A percentile compares a stretch with the other conserved stretches of the same genome.
Conservation (phyloP, 1,284 basidiomycete species). For the Tetrapyrgos nigripes region DNA sequence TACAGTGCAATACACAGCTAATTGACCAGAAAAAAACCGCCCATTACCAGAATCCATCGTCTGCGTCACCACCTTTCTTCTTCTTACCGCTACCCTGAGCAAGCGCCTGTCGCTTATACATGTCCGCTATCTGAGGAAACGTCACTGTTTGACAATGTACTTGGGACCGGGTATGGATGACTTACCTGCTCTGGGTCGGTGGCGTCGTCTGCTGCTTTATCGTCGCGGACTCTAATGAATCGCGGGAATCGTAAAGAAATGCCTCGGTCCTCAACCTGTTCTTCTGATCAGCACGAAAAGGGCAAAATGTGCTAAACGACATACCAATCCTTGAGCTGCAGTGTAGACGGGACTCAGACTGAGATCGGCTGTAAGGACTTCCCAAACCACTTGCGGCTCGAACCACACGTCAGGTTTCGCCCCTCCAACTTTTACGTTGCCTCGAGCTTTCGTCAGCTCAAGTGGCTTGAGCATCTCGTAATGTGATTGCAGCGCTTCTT, state of each 20-base stretch:
- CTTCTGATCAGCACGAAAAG: too few species aligned
- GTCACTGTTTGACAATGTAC: constrained; percentile 24
- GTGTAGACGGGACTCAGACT: constrained; percentile 97
- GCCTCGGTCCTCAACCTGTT: constrained; percentile 84
- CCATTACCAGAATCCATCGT: constrained; percentile 92
- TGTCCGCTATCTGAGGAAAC: constrained; percentile 82
- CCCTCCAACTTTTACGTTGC: constrained; percentile 84
- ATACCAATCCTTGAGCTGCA: constrained; percentile 93
- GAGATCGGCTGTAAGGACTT: constrained; percentile 96
- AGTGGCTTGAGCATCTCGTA: constrained; percentile 84
- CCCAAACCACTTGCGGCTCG: constrained; percentile 96
- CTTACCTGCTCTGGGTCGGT: constrained; percentile 90
- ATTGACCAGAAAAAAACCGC: not conserved
- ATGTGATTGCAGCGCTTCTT: constrained; percentile 87
- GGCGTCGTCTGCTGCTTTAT: constrained; percentile 91
- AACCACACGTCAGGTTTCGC: constrained; percentile 97
- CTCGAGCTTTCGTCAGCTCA: constrained; percentile 73
- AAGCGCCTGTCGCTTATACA: constrained; percentile 91
- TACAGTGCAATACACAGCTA: not conserved
- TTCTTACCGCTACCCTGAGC: constrained; percentile 77
- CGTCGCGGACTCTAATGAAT: constrained; percentile 91
- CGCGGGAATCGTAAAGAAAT: constrained; percentile 97
- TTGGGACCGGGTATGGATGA: constrained; percentile 4
- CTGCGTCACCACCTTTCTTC: constrained; percentile 71
- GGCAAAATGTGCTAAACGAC: not conserved